Base-by-base conservation (phyloP, 2,329 filamentous ascomycete species). In the Fusarium globosum region DNA sequence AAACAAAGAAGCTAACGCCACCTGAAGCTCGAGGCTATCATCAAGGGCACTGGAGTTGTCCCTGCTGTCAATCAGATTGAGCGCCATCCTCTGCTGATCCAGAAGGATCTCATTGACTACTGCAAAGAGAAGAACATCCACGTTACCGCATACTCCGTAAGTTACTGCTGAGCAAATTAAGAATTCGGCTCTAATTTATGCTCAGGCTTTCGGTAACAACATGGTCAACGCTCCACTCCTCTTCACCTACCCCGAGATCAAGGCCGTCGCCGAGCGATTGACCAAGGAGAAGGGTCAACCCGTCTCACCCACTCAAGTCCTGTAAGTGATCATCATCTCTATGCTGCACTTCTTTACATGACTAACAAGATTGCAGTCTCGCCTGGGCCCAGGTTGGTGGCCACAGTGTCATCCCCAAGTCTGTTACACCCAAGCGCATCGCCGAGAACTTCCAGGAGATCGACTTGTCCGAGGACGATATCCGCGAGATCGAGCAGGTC, bases 271-370 rank as follows among this genome's bases (percentile, higher is more conserved):
- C 12, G 48, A 51, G 48, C 48, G 48, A 51, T 35, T 51, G 16
- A 51, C 48, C 30, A 51, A 51, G 30, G 48, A 51, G 48, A 51
- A 51, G 48, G 48, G 48, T 8, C 48, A 51, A 6, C 48, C 48
- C 16, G 48, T 51, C 6, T 51, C 48, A 2, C 48, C 48, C 10
- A 51, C 48, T 4, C 48, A 51, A 51, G 48, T 51, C n/a, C 30
- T 51, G 48, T 35, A 51, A 35, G 48, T 35, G 4, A 20, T 7
- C n/a, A 11, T 14, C 1, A 5, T 0, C 4, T 33, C 33, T 2
- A 14, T 10, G 0, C 0, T 0, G 14, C 16, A 33, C 12, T 10
- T 2, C 2, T 14, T 18, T 10, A 51, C 8, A 7, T 14, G 9
- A 6, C 30, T 51, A 14, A 51, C 30, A 10, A 6, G 8, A 20